These are phyloP conservation scores for Hyaloscypha variabilis DNA, from an alignment of 495 filamentous ascomycete species.

Conservation along the genomic window DNA sequence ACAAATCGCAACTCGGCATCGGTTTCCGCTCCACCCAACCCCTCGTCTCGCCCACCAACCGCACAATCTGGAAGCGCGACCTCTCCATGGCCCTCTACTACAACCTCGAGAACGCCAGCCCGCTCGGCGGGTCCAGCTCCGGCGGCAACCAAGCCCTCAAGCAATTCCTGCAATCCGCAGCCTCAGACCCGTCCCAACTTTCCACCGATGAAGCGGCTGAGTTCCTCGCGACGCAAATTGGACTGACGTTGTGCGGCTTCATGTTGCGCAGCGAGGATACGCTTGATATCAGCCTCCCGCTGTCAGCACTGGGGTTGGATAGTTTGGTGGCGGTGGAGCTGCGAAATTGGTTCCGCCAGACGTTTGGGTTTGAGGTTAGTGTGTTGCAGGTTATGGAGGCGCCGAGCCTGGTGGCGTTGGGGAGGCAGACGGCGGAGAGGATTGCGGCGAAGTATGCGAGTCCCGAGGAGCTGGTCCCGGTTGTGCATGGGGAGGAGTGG, in stretches of 20 bases:
- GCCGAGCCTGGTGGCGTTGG: no score
- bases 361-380: neutral
- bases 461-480: no score
- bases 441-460: no score
- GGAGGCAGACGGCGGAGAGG: no score
- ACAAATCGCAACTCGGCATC: no score
- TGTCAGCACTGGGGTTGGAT: neutral
- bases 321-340: neutral
- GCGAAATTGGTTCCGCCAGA: neutral
- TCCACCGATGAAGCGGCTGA: constrained; percentile 3
- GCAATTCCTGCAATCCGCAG: constrained; percentile 16
- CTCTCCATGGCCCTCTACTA: no score
- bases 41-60: no score
- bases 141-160: constrained; percentile 27
- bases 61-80: no score
- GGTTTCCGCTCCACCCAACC: no score
- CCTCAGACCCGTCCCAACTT: constrained; percentile 25
- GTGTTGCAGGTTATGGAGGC: neutral
- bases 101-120: no score
- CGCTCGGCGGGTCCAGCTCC: no score
- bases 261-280: constrained; percentile 40
- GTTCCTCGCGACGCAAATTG: constrained; percentile 34
- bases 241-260: constrained; percentile 36
- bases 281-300: neutral
- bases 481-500: no score